phyloP scores from a whole-genome alignment of 768 basidiomycete genomes.

The Fomitopsis pulvina region DNA sequence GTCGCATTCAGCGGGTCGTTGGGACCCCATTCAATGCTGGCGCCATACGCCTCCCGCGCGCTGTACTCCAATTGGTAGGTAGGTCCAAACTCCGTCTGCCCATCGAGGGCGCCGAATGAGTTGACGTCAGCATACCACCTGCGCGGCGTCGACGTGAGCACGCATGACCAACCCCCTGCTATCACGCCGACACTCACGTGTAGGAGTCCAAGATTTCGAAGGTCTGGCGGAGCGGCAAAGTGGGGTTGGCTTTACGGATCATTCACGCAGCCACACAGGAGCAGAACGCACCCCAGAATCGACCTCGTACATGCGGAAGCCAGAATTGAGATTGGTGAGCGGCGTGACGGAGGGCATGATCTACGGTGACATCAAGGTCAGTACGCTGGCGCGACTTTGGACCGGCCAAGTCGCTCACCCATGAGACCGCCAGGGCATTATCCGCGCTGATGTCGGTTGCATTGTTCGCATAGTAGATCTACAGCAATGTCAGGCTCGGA shows the following conservation, averaged over 20 bases:
- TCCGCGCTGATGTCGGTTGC: slow-evolving; percentile 50
- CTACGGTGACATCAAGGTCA: slow-evolving; percentile 25
- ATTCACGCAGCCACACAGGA: neutral
- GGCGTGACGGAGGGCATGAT: slow-evolving; percentile 68
- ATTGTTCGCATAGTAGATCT: slow-evolving; percentile 74
- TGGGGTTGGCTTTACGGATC: neutral
- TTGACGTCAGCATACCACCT: slow-evolving; percentile 65
- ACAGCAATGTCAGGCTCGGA: neutral
- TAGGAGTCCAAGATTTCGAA: slow-evolving; percentile 75
- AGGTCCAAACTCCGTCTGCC: slow-evolving; percentile 51
- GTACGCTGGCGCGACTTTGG: neutral
- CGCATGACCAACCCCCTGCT: neutral
- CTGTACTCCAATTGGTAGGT: slow-evolving; percentile 59
- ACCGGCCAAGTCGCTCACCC: slow-evolving; percentile 30
- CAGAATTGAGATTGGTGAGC: slow-evolving; percentile 63
- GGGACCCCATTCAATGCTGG: slow-evolving; percentile 48
- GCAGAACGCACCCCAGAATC: slow-evolving; percentile 51
- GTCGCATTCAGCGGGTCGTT: slow-evolving; percentile 73
- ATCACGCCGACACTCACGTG: slow-evolving; percentile 42
- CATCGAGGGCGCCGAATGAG: slow-evolving; percentile 50
- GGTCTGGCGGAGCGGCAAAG: slow-evolving; percentile 35
- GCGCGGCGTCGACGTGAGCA: slow-evolving; percentile 1
- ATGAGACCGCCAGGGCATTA: slow-evolving; percentile 49
- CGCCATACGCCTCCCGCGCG: slow-evolving; percentile 62
- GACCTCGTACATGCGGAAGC: slow-evolving; percentile 69